Percentiles rank a stretch among this genome's conserved stretches.
These are phyloP conservation scores for Cystobasidiopsis lactophilus DNA, from an alignment of 768 basidiomycete species.

Conservation along the genomic window DNA sequence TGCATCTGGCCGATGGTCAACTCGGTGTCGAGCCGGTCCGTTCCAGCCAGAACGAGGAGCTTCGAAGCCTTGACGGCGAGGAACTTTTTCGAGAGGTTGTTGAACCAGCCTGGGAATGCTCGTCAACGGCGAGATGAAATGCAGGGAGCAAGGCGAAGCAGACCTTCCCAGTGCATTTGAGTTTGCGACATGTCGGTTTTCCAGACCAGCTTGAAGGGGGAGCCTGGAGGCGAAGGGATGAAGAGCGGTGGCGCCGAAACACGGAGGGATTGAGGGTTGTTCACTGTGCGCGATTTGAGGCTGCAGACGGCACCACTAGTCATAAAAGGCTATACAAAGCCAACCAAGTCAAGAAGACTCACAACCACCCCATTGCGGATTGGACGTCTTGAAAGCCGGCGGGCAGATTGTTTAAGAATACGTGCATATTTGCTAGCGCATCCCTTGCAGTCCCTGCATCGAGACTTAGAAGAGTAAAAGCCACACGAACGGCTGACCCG, in stretches of 20 bases:
- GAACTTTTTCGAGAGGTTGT: conserved; percentile 56
- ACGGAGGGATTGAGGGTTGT: conserved; percentile 57
- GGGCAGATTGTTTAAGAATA: conserved; percentile 61
- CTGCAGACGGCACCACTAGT: conserved; percentile 27
- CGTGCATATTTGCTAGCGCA: conserved; percentile 78
- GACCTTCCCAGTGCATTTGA: conserved; percentile 74
- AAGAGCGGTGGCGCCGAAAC: conserved; percentile 71
- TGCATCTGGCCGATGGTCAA: conserved; percentile 96
- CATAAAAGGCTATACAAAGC: too few species aligned
- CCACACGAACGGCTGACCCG: conserved; percentile 19
- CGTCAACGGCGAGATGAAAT: background rate
- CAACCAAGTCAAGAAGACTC: too few species aligned
- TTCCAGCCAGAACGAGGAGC: conserved; percentile 70
- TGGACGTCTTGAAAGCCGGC: conserved; percentile 62
- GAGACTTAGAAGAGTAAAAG: background rate
- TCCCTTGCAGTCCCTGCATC: conserved; percentile 66
- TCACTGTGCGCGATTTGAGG: conserved; percentile 56
- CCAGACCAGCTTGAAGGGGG: conserved; percentile 37
- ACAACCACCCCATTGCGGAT: conserved; percentile 93
- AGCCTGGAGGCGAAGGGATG: conserved; percentile 25
- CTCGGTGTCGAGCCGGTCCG: conserved; percentile 74
- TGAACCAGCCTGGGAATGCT: conserved; percentile 58
- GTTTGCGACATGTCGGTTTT: conserved; percentile 62
- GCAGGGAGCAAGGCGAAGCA: background rate
- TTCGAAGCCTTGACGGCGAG: conserved; percentile 56